Evolutionary conservation across 2,329 filamentous ascomycete species (phyloP), one percentile per base, ranked within the genome.

Genomic region (Grosmannia huntii): DNA sequence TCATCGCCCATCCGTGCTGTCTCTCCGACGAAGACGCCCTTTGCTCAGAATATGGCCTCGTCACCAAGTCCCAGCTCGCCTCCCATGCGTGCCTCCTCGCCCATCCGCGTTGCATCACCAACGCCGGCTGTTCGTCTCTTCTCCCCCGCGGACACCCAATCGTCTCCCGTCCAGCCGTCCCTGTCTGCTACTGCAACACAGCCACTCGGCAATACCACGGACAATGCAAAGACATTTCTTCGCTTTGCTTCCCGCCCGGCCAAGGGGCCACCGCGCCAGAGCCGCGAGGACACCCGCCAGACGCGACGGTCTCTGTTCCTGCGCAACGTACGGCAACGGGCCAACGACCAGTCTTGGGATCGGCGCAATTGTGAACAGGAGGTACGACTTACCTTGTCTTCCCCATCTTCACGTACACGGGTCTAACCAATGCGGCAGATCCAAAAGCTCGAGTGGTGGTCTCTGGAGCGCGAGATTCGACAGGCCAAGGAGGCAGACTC

Each of bases 261-360:
- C 57, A 85, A 85, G 60, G 75, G 49, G 78, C 41, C 89, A 86
- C 61, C 86, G 85, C 62, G 0, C 65, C 78, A 80, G 62, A 79
- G 72, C 60, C 76, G 81, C 55, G 81, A 90, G 66, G 81, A 81
- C 21, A 75, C 76, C 0, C 81, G 83, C 58, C 84, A 89, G 66
- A 75, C 79, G 57, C 74, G 88, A 59, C 75, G 87, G 53, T 79
- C 80, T 36, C 73, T 86, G 58, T 92, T 92, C 65, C 72, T 92
- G 60, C 81, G 83, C 66, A 86, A 78, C 56, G 83, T 87, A 21
- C 75, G 81, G 60, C 78, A 82, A 64, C 77, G 80, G 48, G 73
- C 76, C 3, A 81, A 86, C 49, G 81, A 87, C 31, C 78, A 73
- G 64, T 72, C 73, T 25, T 86, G 83, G 77, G 75, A 80, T 64